Percentiles rank a stretch among this genome's conserved stretches.
These are phyloP conservation scores for Penicillium waksmanii DNA, from an alignment of 495 filamentous ascomycete genomes.

Conservation along the genomic window DNA sequence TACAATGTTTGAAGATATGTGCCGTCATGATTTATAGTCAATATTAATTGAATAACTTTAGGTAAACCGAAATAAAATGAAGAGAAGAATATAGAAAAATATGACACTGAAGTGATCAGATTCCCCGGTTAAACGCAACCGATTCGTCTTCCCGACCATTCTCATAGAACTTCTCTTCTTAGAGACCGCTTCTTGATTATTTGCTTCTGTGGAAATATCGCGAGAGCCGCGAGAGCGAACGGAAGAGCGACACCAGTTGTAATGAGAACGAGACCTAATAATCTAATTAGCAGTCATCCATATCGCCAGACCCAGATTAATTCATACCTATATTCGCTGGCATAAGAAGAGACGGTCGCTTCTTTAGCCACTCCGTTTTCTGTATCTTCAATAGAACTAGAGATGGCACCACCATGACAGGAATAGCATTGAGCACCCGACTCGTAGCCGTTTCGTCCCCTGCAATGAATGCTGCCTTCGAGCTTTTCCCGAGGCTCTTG, in stretches of 20 bases:
- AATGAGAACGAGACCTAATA: slow-evolving; percentile 72
- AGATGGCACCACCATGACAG: slow-evolving; percentile 93
- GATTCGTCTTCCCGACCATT: slow-evolving; percentile 70
- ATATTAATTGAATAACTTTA: too few relatives aligned
- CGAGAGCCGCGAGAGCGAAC: slow-evolving; percentile 67
- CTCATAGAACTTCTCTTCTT: slow-evolving; percentile 80
- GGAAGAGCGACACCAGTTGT: slow-evolving; percentile 85
- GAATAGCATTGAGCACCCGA: slow-evolving; percentile 87
- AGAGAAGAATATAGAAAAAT: too few relatives aligned
- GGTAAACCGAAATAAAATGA: too few relatives aligned
- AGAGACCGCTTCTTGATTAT: slow-evolving; percentile 69
- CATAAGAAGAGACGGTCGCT: slow-evolving; percentile 67
- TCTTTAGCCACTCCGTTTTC: slow-evolving; percentile 70
- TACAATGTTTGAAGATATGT: too few relatives aligned
- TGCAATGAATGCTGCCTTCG: slow-evolving; percentile 82
- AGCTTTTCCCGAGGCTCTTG: slow-evolving; percentile 76
- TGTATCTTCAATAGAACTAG: slow-evolving; percentile 79
- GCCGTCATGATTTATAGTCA: too few relatives aligned
- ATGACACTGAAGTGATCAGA: slow-evolving; percentile 30
- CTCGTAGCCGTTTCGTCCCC: slow-evolving; percentile 88
- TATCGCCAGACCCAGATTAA: too few relatives aligned
- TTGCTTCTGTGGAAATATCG: slow-evolving; percentile 91
- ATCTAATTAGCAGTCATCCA: too few relatives aligned
- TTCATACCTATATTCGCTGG: slow-evolving; percentile 61
- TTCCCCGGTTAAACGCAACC: slow-evolving; percentile 90